Base-by-base conservation (phyloP, 1,284 basidiomycete genomes). In the Stygiomarasmius scandens region DNA sequence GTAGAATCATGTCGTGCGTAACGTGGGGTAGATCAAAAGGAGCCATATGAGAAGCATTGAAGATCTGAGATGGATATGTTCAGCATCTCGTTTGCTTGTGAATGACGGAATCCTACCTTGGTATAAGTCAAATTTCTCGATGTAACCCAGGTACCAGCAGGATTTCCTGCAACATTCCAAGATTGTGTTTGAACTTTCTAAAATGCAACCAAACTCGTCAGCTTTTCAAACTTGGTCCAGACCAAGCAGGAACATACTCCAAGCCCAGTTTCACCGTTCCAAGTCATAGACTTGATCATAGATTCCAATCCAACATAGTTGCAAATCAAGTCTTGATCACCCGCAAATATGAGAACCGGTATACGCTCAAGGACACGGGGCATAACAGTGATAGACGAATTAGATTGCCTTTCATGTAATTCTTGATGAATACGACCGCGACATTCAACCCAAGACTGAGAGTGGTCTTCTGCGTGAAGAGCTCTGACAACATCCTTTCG, bases 1-100 rank as follows among this genome's bases (percentile, higher is more conserved):
- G 91, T 49, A 96, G 85, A 67, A 99, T 96, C 97, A 99, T 98
- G 73, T 99, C 96, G 72, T 98, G 95, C 3, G 94, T 81, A 29
- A 90, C 86, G 56, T 93, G 82, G 0, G 96, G 96, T 11, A 91
- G 79, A 73, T 99, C 96, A 69, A 87, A 96, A 0, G 93, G 93
- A 27, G 90, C 94, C 95, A 97, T 97, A 71, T 96, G 95, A 1
- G 93, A 96, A 1, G 93, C 93, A 58, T 93, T 93, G 72, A 90
- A 91, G 32, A 93, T 82, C 88, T 92, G 25, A 3, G n/a, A 38
- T 45, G 22, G 46, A 44, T 52, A 49, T 24, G 25, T 24, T 29
- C 24, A 29, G 25, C 36, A 38, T 19, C 10, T 23, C 22, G 23
- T 22, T n/a, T 24, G 44, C 10, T 10, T 19, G 24, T 24, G 43